Evolutionary conservation across 192 early-diverging fungal species (phyloP), one percentile per base, ranked within the genome.

Genomic region (Phlyctochytrium bullatum): DNA sequence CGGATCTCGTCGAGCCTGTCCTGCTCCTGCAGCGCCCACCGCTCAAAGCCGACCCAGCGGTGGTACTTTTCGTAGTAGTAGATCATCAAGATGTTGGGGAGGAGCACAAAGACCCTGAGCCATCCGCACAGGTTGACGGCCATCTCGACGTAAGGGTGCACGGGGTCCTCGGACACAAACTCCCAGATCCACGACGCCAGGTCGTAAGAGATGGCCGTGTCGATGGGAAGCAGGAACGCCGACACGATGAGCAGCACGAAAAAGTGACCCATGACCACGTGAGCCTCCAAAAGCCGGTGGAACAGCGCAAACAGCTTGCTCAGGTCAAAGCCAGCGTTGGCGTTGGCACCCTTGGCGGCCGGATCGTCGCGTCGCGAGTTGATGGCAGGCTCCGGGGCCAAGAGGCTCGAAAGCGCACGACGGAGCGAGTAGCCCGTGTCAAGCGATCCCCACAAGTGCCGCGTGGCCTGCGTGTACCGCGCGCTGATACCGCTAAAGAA

Each of bases 401-500:
- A 33, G 32, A 76, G 58, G 27, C 58, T 62, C 2, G 61, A 53
- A 10, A 80, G 25, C 16, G 66, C 59, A 32, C 70, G 56, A 16
- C 69, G 63, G 32, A 89, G 33, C 0, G 82, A 73, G 69, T 86
- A 89, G 27, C 82, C 80, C 2, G 78, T 58, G 68, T 89, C 88
- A 17, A 86, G 72, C 6, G 77, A 71, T 27, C 85, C 88, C 72
- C 85, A 86, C 71, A 85, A 74, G 69, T 89, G 88, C 25, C 88
- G 74, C 64, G 83, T 86, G 6, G 84, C 87, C 69, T 89, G 87
- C 33, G 78, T 65, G 68, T 74, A 88, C n/a, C 88, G 81, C 14
- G 83, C 85, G 33, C 68, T 34, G 68, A 89, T 69, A 36, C 72
- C 78, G 53, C 71, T 67, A 17, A 82, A 23, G 54, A 74, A 88